Base-by-base conservation (phyloP, 2,329 filamentous ascomycete species). In the Blumeriella jaapii region DNA sequence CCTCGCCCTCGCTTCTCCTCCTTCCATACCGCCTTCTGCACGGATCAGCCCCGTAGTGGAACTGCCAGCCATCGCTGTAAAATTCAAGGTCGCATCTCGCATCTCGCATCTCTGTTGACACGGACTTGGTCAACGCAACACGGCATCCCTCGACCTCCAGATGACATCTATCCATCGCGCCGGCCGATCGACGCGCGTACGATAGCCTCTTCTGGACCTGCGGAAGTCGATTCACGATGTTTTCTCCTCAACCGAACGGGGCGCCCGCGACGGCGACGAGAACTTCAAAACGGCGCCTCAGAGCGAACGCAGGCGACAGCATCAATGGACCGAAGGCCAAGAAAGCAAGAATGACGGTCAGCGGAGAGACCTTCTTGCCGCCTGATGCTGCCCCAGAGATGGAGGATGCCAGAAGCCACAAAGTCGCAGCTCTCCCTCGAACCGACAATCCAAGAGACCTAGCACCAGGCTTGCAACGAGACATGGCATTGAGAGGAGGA, bases 401-500 rank as follows among this genome's bases (percentile, higher is more conserved):
- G 57, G 64, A 64, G 47, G 68, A 77, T 51, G 64, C 66, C 47
- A 74, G 72, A 54, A 53, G 63, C 33, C 62, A 69, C 44, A 74
- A 68, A 53, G 20, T 41, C 32, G 37, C 48, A 14, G 31, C 45
- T 8, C 49, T 65, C 41, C 61, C 65, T 34, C 56, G 59, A 26
- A 53, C 62, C 41, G 47, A 52, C 34, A 47, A 38, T 20, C 33
- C 44, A 3, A 43, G 35, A 33, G 46, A 47, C 27, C 22, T n/a
- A 8, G 31, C 44, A 10, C 38, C 40, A 33, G 53, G 54, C 35
- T 50, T 39, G 16, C 42, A 35, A 34, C 47, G 64, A 46, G 73
- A 78, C 49, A 63, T 74, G 29, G 71, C 63, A 39, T 63, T 78
- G 24, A 67, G 75, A 42, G 65, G 7, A 79, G 78, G 54, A 79